phyloP scores from a whole-genome alignment of 768 basidiomycete genomes.

The Butyriboletus loyo region DNA sequence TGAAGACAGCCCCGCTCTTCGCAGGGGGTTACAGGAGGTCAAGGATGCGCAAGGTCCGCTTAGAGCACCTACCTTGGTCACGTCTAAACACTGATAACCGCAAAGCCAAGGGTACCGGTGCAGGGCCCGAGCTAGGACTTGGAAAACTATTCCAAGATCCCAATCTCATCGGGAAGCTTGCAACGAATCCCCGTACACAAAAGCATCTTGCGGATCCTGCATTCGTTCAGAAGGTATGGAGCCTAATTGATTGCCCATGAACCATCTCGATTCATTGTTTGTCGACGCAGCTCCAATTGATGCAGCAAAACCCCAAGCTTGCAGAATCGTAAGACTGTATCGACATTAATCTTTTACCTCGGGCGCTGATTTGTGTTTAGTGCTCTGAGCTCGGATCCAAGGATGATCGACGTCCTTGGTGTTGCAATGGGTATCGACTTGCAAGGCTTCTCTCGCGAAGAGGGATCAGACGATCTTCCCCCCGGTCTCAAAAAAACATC shows the following conservation, averaged over 20 bases:
- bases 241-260: not conserved
- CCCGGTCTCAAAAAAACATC: constrained; percentile 44
- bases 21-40: constrained; percentile 88
- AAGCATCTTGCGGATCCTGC: constrained; percentile 80
- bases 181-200: constrained; percentile 80
- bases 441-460: constrained; percentile 78
- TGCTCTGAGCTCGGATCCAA: constrained; percentile 66
- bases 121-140: constrained; percentile 54
- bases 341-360: not conserved
- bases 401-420: constrained; percentile 93
- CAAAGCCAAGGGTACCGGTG: constrained; percentile 36
- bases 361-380: constrained; percentile 30
- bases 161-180: constrained; percentile 77
- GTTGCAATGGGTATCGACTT: constrained; percentile 93
- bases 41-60: constrained; percentile 72
- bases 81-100: constrained; percentile 1
- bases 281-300: constrained; percentile 49
- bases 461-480: constrained; percentile 80
- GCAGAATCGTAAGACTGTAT: constrained; percentile 48
- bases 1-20: constrained; percentile 78
- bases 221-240: constrained; percentile 66
- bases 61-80: not conserved
- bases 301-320: constrained; percentile 66
- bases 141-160: constrained; percentile 83
- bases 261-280: not conserved